phyloP scores from a whole-genome alignment of 257 asterid genomes.

The Voacanga thouarsii region DNA sequence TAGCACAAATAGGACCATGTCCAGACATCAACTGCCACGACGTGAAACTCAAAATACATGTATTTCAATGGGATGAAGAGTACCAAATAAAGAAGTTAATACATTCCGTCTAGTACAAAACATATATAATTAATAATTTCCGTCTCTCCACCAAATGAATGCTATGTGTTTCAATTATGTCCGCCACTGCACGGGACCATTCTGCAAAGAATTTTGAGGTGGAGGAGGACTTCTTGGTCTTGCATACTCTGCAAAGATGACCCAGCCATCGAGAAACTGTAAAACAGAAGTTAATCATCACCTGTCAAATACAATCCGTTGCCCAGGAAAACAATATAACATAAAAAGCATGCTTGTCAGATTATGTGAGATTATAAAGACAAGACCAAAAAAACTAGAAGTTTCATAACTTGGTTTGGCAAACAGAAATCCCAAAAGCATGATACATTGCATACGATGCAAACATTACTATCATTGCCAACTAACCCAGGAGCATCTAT shows the following conservation, averaged over 20 bases:
- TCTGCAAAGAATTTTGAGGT: slow-evolving; percentile 17
- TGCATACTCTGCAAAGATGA: slow-evolving; percentile 82
- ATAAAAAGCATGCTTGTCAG: not conserved
- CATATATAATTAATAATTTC: not conserved
- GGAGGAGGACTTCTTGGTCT: slow-evolving; percentile 58
- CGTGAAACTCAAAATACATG: not conserved
- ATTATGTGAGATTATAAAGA: not conserved
- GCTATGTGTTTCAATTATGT: not conserved
- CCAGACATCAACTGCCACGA: not conserved
- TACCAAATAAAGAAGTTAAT: not conserved
- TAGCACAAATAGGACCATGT: not conserved
- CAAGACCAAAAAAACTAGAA: not conserved
- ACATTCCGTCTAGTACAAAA: not conserved
- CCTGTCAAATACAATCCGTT: not conserved
- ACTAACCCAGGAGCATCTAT: not conserved
- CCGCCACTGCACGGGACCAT: slow-evolving; percentile 18
- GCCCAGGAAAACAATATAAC: not conserved
- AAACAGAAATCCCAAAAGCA: not conserved
- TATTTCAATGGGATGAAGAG: not conserved
- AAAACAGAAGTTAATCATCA: slow-evolving; percentile 7
- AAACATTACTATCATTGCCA: not conserved
- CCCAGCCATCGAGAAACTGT: slow-evolving; percentile 87
- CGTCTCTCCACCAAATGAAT: not conserved
- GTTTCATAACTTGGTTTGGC: not conserved
- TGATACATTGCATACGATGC: not conserved